These are phyloP conservation scores for Solanum ossicruentum DNA, from an alignment of 257 asterid genomes.

Conservation along the genomic window DNA sequence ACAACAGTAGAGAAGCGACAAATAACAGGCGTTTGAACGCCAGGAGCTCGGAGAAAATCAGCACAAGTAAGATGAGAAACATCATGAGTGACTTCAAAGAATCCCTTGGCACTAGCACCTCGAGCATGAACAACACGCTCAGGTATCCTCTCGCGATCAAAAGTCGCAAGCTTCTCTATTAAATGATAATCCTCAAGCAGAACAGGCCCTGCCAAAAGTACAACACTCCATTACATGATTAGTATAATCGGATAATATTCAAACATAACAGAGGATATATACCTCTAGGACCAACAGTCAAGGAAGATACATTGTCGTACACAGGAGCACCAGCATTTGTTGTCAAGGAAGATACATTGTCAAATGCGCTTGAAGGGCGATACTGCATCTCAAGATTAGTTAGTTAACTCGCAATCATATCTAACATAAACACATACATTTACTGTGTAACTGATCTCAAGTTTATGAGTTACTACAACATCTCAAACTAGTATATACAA, in stretches of 20 bases:
- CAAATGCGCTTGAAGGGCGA: slow-evolving; percentile 1
- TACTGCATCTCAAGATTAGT: neutral
- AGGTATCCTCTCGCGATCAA: slow-evolving; percentile 14
- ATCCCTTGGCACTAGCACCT: slow-evolving; percentile 20
- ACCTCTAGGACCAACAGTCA: slow-evolving; percentile 7
- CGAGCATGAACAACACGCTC: slow-evolving; percentile 21
- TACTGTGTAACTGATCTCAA: neutral
- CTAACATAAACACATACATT: neutral
- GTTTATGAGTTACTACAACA: neutral
- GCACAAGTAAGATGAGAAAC: slow-evolving; percentile 9
- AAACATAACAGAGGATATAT: neutral
- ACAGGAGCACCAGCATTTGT: slow-evolving; percentile 7
- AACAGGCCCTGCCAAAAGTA: slow-evolving; percentile 7
- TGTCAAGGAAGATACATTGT: neutral
- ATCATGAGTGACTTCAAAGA: slow-evolving; percentile 13
- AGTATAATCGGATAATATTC: neutral
- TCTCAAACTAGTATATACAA: neutral
- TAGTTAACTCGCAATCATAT: neutral
- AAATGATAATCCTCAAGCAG: slow-evolving; percentile 15
- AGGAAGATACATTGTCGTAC: neutral
- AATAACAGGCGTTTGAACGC: slow-evolving; percentile 10
- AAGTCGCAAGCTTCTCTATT: slow-evolving; percentile 8
- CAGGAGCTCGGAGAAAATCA: slow-evolving; percentile 13
- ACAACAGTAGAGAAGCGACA: slow-evolving; percentile 13
- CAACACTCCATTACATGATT: neutral